Evolutionary conservation across 2,329 filamentous ascomycete genomes (phyloP), one percentile per base, ranked within the genome.

Genomic region (Camptophora hylomeconis): DNA sequence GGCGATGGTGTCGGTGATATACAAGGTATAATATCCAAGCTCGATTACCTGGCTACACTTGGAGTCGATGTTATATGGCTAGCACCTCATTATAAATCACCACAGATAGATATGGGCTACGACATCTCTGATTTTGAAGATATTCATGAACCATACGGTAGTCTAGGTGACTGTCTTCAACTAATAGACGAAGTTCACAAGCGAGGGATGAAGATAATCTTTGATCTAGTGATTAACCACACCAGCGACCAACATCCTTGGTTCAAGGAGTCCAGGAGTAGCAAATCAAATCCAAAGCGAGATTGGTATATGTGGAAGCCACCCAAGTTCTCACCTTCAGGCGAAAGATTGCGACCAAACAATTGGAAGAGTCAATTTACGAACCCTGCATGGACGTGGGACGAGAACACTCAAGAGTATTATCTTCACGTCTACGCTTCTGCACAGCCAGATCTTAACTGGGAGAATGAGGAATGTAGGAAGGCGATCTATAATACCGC

Each of bases 391-490:
- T 40, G 38, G 79, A 61, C 70, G 30, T 83, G 69, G 61, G 76
- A 82, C 42, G 70, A 78, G 41, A 45, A 51, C 9, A 78, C 75
- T 0, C 58, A 67, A 28, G 74, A 83, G 48, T 82, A 80, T 47
- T 82, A 80, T 44, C 65, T 82, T 1, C 72, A 76, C 37, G 61
- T 86, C 9, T 86, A 80, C 48, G 69, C 72, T 5, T 65, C 65
- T 5, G 67, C 76, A 37, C 79, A 84, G 48, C 79, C 80, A 0
- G 80, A 84, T 41, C 58, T 86, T 8, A 86, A 84, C 50, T 84
- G 77, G 78, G 75, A 83, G 44, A 78, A 74, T 32, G 53, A 58
- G 0, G 66, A 65, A 15, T 65, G 71, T 1, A 64, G 78, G 4
- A 52, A 64, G 17, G 78, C 76, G 5, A 69, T 82, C 14, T 79